Evolutionary conservation across 768 basidiomycete genomes (phyloP), one percentile per base, ranked within the genome.

Genomic region (Rhizopogon roseolus): DNA sequence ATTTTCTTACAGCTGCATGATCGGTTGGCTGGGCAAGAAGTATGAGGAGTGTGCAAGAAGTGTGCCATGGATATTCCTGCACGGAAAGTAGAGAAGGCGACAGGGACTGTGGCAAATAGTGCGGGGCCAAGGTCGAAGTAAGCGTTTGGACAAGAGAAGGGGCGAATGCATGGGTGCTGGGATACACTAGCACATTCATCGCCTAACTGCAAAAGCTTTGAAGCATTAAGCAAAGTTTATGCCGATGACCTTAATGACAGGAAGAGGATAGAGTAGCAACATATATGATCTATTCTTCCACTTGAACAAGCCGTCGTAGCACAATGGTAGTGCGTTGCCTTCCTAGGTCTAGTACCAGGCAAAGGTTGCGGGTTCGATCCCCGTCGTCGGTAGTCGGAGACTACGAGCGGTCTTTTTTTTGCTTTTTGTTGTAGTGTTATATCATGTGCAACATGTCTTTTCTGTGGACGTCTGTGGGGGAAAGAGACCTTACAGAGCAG

Each of bases 161-260:
- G 77, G 32, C 73, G 9, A 80, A 67, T 7, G 81, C 76, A 56
- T 88, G 85, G 38, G 82, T 77, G 5, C 83, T 86, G 49, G 80
- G 68, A 66, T 88, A 88, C 50, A 90, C 76, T 54, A 90, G 80
- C n/a, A 91, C 85, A 68, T 90, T 82, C 84, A 90, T 89, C 56
- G 48, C 44, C 29, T 32, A 10, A 32, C 29, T 22, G 22, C 22
- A 22, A 3, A 32, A 9, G 29, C 29, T 32, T 32, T 49, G 13
- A 16, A 16, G 29, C 14, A 2, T n/a, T 22, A 22, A 22, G 22
- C 22, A 22, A 22, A 22, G 22, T 22, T 22, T 22, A 22, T 22
- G 22, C 22, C 22, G 22, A 22, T 22, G 22, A n/a, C 22, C 22
- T 22, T 22, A 22, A 22, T 22, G 22, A 22, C 22, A n/a, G 22